These are phyloP conservation scores for Primulina eburnea DNA, from an alignment of 257 asterid genomes.

Conservation along the genomic window DNA sequence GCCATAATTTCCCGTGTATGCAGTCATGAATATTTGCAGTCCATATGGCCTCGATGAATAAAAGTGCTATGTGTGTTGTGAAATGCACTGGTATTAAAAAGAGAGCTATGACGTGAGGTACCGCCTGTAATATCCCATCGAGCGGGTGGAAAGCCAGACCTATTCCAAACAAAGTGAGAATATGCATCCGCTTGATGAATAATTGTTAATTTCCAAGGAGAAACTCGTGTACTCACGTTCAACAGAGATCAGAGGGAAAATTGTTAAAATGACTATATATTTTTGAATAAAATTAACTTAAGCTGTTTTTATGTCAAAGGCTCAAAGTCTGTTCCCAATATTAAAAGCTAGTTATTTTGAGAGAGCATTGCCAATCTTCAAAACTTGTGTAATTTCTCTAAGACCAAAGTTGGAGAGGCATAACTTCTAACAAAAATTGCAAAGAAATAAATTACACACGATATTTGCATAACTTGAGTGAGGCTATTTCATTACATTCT, in stretches of 20 bases:
- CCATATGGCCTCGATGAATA: conserved; percentile 84
- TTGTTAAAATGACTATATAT: too few relatives aligned
- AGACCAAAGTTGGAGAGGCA: conserved; percentile 2
- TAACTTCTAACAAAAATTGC: not conserved
- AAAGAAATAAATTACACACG: not conserved
- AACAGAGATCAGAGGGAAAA: not conserved
- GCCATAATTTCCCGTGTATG: conserved; percentile 86
- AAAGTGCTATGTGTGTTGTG: conserved; percentile 67
- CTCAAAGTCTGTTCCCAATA: not conserved
- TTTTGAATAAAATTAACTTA: too few relatives aligned
- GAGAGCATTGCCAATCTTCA: too few relatives aligned
- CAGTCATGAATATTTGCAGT: conserved; percentile 94
- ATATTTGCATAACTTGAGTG: conserved; percentile 1
- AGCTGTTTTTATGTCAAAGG: not conserved
- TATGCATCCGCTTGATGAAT: not conserved
- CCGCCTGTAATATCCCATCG: conserved; percentile 92
- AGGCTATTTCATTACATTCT: too few relatives aligned
- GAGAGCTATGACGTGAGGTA: conserved; percentile 78
- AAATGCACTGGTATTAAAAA: conserved; percentile 77
- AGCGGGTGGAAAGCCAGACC: conserved; percentile 96
- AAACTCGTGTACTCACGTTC: not conserved
- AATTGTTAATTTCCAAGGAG: not conserved
- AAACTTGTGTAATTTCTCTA: not conserved
- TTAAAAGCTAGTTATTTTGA: too few relatives aligned
- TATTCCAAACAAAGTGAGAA: conserved; percentile 22